These are phyloP conservation scores for Aspergillus sp. DNA, from an alignment of 2,329 filamentous ascomycete species.

Conservation along the genomic window DNA sequence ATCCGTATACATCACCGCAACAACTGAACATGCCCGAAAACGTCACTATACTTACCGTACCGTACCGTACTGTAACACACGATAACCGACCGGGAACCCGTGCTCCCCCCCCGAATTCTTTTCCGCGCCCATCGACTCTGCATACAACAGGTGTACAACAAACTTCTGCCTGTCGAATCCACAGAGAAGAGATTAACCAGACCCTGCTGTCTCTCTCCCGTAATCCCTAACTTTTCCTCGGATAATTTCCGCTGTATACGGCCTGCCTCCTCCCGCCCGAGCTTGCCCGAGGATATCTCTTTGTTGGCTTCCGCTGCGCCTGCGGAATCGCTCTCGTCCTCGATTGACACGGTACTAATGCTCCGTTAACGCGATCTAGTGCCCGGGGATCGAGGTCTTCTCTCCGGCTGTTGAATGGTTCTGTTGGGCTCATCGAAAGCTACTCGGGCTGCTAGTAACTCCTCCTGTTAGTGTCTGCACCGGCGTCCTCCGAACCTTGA, in stretches of 20 bases:
- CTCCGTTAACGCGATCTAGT: no score
- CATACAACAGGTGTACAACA: neutral
- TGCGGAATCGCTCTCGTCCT: no score
- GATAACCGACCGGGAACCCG: constrained; percentile 4
- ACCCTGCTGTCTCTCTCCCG: neutral
- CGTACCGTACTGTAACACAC: neutral
- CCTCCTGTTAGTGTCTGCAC: no score
- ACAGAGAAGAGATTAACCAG: neutral
- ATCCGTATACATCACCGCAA: neutral
- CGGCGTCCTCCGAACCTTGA: no score
- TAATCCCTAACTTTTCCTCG: neutral
- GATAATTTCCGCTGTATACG: neutral
- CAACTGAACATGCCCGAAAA: neutral
- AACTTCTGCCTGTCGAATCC: neutral
- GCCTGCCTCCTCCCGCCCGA: neutral
- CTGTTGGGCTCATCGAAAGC: no score
- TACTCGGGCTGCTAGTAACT: no score
- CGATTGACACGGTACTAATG: no score
- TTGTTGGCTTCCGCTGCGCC: no score
- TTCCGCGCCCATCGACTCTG: no score
- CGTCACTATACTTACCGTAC: neutral
- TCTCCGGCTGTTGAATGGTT: no score
- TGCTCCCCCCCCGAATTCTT: neutral
- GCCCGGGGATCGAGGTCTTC: no score
- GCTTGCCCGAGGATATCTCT: neutral